Evolutionary conservation across 2,329 filamentous ascomycete species (phyloP).

Genomic region (Alternaria postmessia): DNA sequence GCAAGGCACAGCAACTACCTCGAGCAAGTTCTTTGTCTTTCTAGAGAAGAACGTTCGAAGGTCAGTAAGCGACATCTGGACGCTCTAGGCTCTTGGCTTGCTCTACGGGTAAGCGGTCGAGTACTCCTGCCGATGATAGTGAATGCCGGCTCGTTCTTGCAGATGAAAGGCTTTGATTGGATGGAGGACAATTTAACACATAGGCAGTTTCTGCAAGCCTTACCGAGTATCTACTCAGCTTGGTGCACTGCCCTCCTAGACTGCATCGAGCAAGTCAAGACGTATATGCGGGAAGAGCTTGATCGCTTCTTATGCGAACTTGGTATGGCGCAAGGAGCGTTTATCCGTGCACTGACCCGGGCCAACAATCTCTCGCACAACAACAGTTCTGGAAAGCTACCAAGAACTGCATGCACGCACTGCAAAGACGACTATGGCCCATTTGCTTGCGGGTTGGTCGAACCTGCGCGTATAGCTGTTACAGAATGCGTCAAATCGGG

Average conservation of each 20-base stretch:
- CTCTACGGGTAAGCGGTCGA: constrained; percentile 15
- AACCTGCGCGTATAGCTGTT: constrained; percentile 17
- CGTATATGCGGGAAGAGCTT: background rate
- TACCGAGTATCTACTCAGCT: constrained; percentile 21
- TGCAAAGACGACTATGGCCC: background rate
- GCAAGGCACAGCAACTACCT: constrained; percentile 1
- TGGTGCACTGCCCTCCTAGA: constrained; percentile 21
- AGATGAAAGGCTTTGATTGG: constrained; percentile 27
- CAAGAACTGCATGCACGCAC: background rate
- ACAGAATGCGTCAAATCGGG: constrained; percentile 15
- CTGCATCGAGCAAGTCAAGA: constrained; percentile 6
- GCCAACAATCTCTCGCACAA: no score
- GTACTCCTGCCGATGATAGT: constrained; percentile 20
- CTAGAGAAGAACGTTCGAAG: background rate
- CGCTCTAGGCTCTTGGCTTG: constrained; percentile 14
- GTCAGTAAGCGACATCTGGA: background rate
- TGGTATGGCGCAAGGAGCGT: background rate
- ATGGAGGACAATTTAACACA: constrained; percentile 19
- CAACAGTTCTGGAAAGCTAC: no score
- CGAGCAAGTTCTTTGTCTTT: background rate
- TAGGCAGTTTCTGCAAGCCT: constrained; percentile 13
- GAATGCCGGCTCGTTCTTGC: constrained; percentile 21
- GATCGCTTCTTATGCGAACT: background rate
- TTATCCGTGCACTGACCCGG: no score
- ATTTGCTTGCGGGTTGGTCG: constrained; percentile 12